These are phyloP conservation scores for Cordyceps javanica DNA, from an alignment of 2,329 filamentous ascomycete genomes.

Conservation along the genomic window DNA sequence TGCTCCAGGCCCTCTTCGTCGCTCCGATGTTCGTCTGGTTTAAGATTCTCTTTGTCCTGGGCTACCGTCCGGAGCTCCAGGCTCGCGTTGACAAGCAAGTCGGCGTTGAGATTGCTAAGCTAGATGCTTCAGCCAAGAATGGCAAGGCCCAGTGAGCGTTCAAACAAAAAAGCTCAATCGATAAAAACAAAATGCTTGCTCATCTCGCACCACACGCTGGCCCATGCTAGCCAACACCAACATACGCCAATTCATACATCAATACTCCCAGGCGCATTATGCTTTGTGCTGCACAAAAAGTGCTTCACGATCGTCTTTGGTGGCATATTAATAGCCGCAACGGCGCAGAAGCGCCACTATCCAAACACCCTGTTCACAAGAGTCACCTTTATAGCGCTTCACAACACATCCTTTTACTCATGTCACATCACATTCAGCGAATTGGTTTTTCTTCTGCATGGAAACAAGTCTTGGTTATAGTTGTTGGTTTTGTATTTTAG, in stretches of 20 bases:
- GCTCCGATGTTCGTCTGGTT: slow-evolving; percentile 98
- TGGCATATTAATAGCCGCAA: neutral
- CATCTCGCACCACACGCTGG: neutral
- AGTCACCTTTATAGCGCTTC: neutral
- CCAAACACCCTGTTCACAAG: neutral
- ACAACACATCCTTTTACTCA: neutral
- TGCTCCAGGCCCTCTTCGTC: slow-evolving; percentile 85
- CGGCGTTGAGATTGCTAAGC: slow-evolving; percentile 68
- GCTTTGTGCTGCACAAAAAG: neutral
- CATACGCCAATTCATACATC: neutral
- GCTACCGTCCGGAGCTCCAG: slow-evolving; percentile 85
- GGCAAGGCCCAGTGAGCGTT: slow-evolving; percentile 45
- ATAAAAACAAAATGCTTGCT: neutral
- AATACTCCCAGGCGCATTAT: neutral
- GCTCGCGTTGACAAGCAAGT: slow-evolving; percentile 72
- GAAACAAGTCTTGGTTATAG: neutral
- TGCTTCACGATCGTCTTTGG: neutral
- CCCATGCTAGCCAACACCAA: neutral
- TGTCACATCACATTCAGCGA: slow-evolving; percentile 11
- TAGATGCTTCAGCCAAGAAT: slow-evolving; percentile 52
- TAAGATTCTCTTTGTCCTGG: slow-evolving; percentile 82
- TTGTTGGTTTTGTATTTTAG: neutral
- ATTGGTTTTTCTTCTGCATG: neutral
- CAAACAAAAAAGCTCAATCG: neutral
- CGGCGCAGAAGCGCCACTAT: neutral